phyloP scores from a whole-genome alignment of 2,329 filamentous ascomycete genomes.

The Didymella sp. region DNA sequence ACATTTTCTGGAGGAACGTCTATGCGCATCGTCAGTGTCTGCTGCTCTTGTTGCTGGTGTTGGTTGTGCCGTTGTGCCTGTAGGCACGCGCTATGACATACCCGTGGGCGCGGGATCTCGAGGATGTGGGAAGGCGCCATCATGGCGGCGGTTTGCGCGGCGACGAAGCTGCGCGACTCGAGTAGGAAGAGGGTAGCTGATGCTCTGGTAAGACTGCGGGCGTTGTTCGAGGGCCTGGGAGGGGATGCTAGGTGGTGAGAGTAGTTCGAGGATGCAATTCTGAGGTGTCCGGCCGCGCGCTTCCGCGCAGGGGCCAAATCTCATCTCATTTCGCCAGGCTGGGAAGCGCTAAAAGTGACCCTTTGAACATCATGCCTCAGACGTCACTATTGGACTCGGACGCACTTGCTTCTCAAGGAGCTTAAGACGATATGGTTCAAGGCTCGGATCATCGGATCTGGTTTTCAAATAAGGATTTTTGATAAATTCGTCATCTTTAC shows the following conservation, averaged over 20 bases:
- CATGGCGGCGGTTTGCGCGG: constrained; percentile 24
- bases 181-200: constrained; percentile 20
- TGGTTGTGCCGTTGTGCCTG: too few relatives aligned
- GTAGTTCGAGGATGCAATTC: constrained; percentile 16
- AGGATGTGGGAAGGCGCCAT: constrained; percentile 45
- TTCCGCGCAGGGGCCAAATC: constrained; percentile 12
- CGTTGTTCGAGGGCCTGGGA: constrained; percentile 6
- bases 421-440: too few relatives aligned
- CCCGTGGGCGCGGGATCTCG: constrained; percentile 50
- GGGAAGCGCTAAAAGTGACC: constrained; percentile 17
- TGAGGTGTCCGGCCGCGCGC: constrained; percentile 23
- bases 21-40: constrained; percentile 50
- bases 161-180: not conserved
- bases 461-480: too few relatives aligned
- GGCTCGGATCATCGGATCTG: too few relatives aligned
- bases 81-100: constrained; percentile 32
- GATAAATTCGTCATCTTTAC: not conserved
- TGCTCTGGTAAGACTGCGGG: constrained; percentile 27
- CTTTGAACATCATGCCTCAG: constrained; percentile 3
- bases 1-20: constrained; percentile 86
- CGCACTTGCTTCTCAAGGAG: not conserved
- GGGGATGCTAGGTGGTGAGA: constrained; percentile 13
- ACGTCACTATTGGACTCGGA: constrained; percentile 7
- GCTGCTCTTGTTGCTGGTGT: not conserved
- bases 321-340: constrained; percentile 29